Evolutionary conservation across 116 monocot genomes (phyloP).

Genomic region (Trichopus zeylanicus): DNA sequence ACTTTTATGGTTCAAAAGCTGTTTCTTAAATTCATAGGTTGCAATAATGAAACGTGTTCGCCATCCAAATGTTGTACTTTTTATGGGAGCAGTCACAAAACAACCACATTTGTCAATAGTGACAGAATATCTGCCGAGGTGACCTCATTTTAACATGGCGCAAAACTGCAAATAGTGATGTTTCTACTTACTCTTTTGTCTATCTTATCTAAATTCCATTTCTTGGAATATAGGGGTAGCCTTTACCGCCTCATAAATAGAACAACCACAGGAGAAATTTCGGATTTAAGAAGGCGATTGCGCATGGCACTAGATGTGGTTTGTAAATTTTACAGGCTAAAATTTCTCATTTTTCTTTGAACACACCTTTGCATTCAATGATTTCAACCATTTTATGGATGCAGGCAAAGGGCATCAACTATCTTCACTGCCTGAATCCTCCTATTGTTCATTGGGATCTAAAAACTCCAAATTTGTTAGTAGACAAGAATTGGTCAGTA

Average conservation of each 20-base stretch:
- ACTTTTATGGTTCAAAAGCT: too few species aligned
- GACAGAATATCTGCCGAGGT: slow-evolving; percentile 84
- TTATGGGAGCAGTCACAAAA: slow-evolving; percentile 80
- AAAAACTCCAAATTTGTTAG: slow-evolving; percentile 77
- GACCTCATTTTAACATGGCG: too few species aligned
- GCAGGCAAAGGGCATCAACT: slow-evolving; percentile 77
- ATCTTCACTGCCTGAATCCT: slow-evolving; percentile 83
- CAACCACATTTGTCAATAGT: slow-evolving; percentile 73
- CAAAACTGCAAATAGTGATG: too few species aligned
- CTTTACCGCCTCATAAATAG: slow-evolving; percentile 64
- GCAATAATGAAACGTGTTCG: slow-evolving; percentile 76
- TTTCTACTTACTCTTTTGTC: too few species aligned
- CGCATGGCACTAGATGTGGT: slow-evolving; percentile 89
- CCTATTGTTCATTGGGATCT: slow-evolving; percentile 87
- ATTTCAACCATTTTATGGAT: slow-evolving; percentile 1
- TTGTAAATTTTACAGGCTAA: slow-evolving; percentile 11
- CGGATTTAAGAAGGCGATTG: slow-evolving; percentile 48
- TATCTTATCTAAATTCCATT: neutral
- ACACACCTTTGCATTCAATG: neutral
- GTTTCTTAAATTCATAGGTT: slow-evolving; percentile 65
- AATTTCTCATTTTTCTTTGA: neutral
- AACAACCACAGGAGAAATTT: slow-evolving; percentile 45
- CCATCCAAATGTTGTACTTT: slow-evolving; percentile 74
- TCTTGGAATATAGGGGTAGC: slow-evolving; percentile 40
- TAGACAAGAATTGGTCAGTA: slow-evolving; percentile 81